Percentiles rank a stretch among this genome's conserved stretches.
phyloP scores from a whole-genome alignment of 148 eudicot species.

The Rhododendron kiyosumense region DNA sequence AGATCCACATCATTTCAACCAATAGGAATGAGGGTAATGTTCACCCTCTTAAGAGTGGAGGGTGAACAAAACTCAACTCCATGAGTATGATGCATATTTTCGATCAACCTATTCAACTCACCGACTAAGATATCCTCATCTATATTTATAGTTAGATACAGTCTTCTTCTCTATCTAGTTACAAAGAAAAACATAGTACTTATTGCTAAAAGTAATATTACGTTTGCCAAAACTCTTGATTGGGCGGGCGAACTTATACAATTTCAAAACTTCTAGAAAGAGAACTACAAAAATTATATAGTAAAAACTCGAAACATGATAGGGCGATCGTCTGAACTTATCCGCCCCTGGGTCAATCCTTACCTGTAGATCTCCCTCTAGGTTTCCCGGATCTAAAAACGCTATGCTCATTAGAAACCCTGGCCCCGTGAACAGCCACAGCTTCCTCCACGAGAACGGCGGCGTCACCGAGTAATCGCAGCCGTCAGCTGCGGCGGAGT shows the following conservation, averaged over 20 bases:
- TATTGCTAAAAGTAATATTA: neutral
- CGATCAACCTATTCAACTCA: neutral
- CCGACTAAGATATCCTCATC: neutral
- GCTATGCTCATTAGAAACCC: conserved; percentile 86
- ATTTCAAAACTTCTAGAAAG: neutral
- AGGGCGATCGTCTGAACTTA: too few species aligned
- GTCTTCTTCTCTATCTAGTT: neutral
- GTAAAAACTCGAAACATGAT: neutral
- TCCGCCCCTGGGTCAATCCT: neutral
- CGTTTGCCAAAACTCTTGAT: neutral
- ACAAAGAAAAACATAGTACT: neutral
- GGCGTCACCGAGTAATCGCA: conserved; percentile 18
- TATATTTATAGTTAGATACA: neutral
- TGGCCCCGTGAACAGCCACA: conserved; percentile 78
- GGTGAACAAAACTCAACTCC: neutral
- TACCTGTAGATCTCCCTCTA: conserved; percentile 81
- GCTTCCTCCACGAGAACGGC: conserved; percentile 79
- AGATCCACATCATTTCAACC: too few species aligned
- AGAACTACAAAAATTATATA: neutral
- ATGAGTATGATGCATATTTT: too few species aligned
- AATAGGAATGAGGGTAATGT: too few species aligned
- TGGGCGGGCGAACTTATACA: neutral
- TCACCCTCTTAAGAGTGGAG: too few species aligned
- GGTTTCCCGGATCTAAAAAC: conserved; percentile 86
- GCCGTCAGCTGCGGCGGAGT: conserved; percentile 5